A percentile compares a stretch with the other conserved stretches of the same genome.
phyloP scores from a whole-genome alignment of 1,139 yeast species.

The Geotrichum armillariae region DNA sequence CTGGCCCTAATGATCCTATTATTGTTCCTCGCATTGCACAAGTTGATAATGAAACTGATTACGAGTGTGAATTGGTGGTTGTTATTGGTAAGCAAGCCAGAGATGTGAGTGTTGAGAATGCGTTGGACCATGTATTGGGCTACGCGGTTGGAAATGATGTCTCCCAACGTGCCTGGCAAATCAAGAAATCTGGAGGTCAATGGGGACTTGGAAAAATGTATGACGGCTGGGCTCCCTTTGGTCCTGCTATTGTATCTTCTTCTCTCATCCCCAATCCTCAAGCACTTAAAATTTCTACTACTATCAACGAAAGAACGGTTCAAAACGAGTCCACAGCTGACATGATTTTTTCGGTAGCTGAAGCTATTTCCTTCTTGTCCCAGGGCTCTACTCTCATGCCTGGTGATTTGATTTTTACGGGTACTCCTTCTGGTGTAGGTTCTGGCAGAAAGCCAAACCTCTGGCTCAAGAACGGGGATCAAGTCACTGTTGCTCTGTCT shows the following conservation, averaged over 20 bases:
- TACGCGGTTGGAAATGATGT: slow-evolving; percentile 57
- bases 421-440: slow-evolving; percentile 58
- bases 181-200: slow-evolving; percentile 48
- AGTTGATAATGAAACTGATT: slow-evolving; percentile 45
- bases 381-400: slow-evolving; percentile 53
- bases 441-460: slow-evolving; percentile 45
- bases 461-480: slow-evolving; percentile 50
- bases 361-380: slow-evolving; percentile 49
- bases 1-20: slow-evolving; percentile 45
- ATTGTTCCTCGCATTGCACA: slow-evolving; percentile 49
- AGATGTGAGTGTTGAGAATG: slow-evolving; percentile 46
- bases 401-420: slow-evolving; percentile 53
- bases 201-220: slow-evolving; percentile 54
- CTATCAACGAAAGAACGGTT: slow-evolving; percentile 46
- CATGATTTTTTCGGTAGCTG: slow-evolving; percentile 49
- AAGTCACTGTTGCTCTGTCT: slow-evolving; percentile 45
- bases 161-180: slow-evolving; percentile 56
- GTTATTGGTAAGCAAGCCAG: slow-evolving; percentile 53
- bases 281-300: slow-evolving; percentile 41
- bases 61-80: slow-evolving; percentile 55
- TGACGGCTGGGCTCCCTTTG: slow-evolving; percentile 57
- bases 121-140: slow-evolving; percentile 51
- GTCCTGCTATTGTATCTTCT: slow-evolving; percentile 51
- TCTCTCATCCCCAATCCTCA: slow-evolving; percentile 37
- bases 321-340: slow-evolving; percentile 50